A percentile compares a stretch with the other conserved stretches of the same genome.
Evolutionary conservation across 2,329 filamentous ascomycete species (phyloP).

Genomic region (Colletotrichum noveboracense): DNA sequence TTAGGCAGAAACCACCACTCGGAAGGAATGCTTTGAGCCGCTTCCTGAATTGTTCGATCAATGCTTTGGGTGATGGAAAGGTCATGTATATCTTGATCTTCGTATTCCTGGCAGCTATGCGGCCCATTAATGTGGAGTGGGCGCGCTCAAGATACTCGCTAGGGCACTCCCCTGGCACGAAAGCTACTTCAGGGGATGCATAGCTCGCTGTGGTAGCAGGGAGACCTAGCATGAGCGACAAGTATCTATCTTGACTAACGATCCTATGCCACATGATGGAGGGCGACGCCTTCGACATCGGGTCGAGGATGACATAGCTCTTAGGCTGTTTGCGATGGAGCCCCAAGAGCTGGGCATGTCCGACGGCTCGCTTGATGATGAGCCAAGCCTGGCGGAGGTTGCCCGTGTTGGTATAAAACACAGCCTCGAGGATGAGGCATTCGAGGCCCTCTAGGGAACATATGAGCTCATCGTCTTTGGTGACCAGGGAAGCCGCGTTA

Average conservation of each 20-base stretch:
- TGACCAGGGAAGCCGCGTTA: conserved; percentile 32
- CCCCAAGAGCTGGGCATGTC: conserved; percentile 45
- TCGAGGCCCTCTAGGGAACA: conserved; percentile 43
- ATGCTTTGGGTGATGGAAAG: conserved; percentile 27
- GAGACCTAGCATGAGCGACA: conserved; percentile 44
- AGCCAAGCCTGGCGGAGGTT: conserved; percentile 46
- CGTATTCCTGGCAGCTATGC: conserved; percentile 37
- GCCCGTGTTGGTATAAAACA: conserved; percentile 41
- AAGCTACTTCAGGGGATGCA: not conserved
- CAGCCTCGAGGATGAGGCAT: conserved; percentile 45
- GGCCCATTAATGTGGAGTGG: not conserved
- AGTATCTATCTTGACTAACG: conserved; percentile 37
- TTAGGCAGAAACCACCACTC: conserved; percentile 31
- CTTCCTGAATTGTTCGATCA: conserved; percentile 29
- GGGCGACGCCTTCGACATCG: not conserved
- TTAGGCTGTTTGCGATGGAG: conserved; percentile 33
- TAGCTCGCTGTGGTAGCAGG: conserved; percentile 29
- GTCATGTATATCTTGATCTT: conserved; percentile 17
- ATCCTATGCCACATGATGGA: conserved; percentile 41
- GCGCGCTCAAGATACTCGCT: not conserved
- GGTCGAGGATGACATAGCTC: not conserved
- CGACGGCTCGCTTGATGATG: conserved; percentile 40
- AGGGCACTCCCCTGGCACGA: not conserved
- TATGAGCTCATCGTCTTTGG: conserved; percentile 40
- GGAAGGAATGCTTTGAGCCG: conserved; percentile 27